Base-by-base conservation (phyloP, 1,139 yeast species). In the Magnusiomyces fungicola region DNA sequence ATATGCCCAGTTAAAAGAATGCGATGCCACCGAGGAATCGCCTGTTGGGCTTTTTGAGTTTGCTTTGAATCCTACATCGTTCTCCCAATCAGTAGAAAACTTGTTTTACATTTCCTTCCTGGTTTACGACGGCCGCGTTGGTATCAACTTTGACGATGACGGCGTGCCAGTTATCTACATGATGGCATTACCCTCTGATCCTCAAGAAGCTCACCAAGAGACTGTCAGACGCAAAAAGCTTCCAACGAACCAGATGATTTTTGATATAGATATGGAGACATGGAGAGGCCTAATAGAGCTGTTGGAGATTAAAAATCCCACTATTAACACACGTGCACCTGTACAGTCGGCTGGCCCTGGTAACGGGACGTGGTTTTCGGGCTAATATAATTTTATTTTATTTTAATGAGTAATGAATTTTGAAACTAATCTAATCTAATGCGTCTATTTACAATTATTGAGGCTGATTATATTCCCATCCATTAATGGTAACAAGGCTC, bases 21-120 rank as follows among this genome's bases (percentile, higher is more conserved):
- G 41, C 32, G 52, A 51, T 34, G 54, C 64, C 45, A 62, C 62
- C 46, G 65, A 61, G 25, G 63, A 65, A 1, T 60, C 63, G 7
- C 75, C 74, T 1, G 72, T 88, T 10, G 80, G 79, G 52, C 69
- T 88, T 49, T 85, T 79, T 61, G 70, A 73, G 53, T 82, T 85
- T 58, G 76, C 87, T 52, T 71, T 89, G 36, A 80, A 90, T 61
- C 96, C 96, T 0, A 50, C 67, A 7, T 82, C 92, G 4, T 90
- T 83, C 65, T 73, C 84, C 1, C 90, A 84, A 61, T 78, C 92
- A 3, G 80, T 89, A 3, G 97, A 90, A 61, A 88, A 87, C 61
- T 68, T 90, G 57, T 90, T 89, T 61, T 85, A 82, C 61, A 75
- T 86, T 1, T 84, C 95, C 63, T 89, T 89, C 61, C 69, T 90